Percentiles rank a stretch among this genome's conserved stretches.
Conservation (phyloP, 768 basidiomycete genomes). For the Saitozyma podzolica region DNA sequence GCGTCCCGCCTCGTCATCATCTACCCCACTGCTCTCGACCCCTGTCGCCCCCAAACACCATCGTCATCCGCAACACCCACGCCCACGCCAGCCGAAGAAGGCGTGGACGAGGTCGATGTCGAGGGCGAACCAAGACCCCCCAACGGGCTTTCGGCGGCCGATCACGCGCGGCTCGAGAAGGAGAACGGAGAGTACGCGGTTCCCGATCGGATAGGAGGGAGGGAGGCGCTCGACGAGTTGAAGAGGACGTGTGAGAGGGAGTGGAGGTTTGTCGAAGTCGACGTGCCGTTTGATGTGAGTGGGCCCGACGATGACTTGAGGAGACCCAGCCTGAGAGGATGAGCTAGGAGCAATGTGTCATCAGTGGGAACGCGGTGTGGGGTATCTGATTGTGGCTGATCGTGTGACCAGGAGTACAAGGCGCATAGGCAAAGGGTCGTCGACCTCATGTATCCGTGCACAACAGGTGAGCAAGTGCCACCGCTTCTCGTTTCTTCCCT, state of each 20-base stretch:
- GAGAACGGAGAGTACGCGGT: constrained; percentile 63
- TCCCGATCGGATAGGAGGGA: constrained; percentile 82
- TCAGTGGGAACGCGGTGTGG: too few species aligned
- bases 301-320: neutral
- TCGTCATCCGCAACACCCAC: constrained; percentile 7
- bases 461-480: constrained; percentile 30
- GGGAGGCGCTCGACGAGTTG: constrained; percentile 75
- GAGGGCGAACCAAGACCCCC: constrained; percentile 15
- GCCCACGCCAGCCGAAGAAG: constrained; percentile 50
- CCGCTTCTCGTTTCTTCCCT: too few species aligned
- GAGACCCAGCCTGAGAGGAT: too few species aligned
- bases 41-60: too few species aligned
- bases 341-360: too few species aligned
- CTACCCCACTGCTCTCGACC: too few species aligned
- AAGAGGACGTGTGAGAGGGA: constrained; percentile 68
- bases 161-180: neutral
- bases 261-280: constrained; percentile 92
- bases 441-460: constrained; percentile 54
- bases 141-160: constrained; percentile 1
- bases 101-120: constrained; percentile 1
- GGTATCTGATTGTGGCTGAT: constrained; percentile 1
- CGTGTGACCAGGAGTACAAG: constrained; percentile 63
- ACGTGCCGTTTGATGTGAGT: constrained; percentile 75
- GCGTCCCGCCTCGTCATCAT: too few species aligned
- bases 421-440: constrained; percentile 65